These are phyloP conservation scores for Rhododendron griersonianum DNA, from an alignment of 148 eudicot genomes.

Conservation along the genomic window DNA sequence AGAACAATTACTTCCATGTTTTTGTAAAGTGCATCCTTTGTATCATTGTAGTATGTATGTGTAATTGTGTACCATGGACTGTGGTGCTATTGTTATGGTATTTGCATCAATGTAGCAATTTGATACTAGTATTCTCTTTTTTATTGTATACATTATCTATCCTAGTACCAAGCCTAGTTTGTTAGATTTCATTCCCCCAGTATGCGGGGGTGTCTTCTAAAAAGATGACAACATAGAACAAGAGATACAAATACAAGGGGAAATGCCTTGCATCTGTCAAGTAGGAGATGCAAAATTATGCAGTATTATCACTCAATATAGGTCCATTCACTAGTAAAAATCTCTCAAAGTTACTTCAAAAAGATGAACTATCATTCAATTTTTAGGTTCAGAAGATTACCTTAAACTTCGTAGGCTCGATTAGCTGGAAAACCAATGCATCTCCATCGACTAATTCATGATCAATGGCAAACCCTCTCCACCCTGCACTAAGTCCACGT, in stretches of 20 bases:
- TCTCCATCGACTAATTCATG: slow-evolving; percentile 73
- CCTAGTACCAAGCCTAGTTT: too few species aligned
- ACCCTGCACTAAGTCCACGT: slow-evolving; percentile 77
- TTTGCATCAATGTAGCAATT: too few species aligned
- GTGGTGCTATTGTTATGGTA: too few species aligned
- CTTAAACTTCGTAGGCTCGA: slow-evolving; percentile 45
- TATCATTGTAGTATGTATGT: too few species aligned
- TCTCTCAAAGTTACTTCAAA: background rate
- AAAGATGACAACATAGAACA: background rate
- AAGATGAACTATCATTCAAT: background rate
- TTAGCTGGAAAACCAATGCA: slow-evolving; percentile 62
- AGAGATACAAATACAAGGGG: background rate
- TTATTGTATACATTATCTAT: too few species aligned
- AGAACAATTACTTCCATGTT: too few species aligned
- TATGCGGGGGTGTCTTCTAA: background rate
- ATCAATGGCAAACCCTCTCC: slow-evolving; percentile 76
- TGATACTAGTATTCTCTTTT: too few species aligned
- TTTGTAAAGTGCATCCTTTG: too few species aligned
- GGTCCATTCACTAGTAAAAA: background rate
- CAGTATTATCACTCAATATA: background rate
- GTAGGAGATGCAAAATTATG: background rate
- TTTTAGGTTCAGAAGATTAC: slow-evolving; percentile 22
- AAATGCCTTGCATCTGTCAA: background rate
- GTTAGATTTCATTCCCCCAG: too few species aligned
- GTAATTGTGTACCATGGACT: too few species aligned